These are phyloP conservation scores for Cicer judaicum DNA, from an alignment of 306 rosid genomes.

Conservation along the genomic window DNA sequence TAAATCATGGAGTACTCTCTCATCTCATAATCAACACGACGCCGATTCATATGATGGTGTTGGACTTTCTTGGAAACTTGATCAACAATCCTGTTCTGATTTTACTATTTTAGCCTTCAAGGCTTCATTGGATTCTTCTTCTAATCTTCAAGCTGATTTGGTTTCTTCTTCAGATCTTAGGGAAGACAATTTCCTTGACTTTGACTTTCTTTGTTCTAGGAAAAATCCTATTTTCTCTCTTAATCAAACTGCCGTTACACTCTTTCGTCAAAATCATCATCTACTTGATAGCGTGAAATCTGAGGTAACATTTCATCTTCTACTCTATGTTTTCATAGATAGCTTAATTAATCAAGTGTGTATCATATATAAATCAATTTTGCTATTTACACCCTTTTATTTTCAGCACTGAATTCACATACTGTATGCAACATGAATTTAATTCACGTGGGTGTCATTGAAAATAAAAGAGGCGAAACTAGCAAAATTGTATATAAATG, in stretches of 20 bases:
- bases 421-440: no score
- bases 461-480: no score
- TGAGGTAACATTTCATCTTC: conserved; percentile 38
- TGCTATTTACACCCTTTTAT: no score
- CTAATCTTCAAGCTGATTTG: background rate
- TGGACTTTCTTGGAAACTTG: conserved; percentile 21
- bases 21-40: background rate
- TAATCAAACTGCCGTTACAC: conserved; percentile 41
- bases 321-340: no score
- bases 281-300: conserved; percentile 34
- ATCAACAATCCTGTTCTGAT: background rate
- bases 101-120: conserved; percentile 51
- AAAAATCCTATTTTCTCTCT: conserved; percentile 33
- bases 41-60: background rate
- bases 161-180: conserved; percentile 40
- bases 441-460: no score
- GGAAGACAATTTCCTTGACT: conserved; percentile 40
- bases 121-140: background rate
- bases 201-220: conserved; percentile 51
- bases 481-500: no score
- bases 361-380: no score
- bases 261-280: conserved; percentile 10
- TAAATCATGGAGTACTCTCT: conserved; percentile 41
- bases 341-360: no score
- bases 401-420: no score